These are phyloP conservation scores for Penicillium paradoxum DNA, from an alignment of 495 filamentous ascomycete genomes.

Conservation along the genomic window DNA sequence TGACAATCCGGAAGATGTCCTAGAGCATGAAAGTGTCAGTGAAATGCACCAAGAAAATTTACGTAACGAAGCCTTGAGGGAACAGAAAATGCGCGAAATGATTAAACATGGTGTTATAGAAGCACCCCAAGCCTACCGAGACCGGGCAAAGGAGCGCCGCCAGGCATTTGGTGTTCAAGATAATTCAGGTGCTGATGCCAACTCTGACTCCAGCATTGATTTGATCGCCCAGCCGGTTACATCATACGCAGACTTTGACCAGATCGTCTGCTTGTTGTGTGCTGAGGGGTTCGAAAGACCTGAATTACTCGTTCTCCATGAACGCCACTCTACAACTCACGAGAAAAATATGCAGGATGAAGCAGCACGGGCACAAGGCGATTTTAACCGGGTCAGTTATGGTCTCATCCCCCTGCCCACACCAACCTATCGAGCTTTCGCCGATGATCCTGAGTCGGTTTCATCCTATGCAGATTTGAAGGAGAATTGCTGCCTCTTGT, in stretches of 20 bases:
- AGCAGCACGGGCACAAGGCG: not conserved
- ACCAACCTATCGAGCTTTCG: not conserved
- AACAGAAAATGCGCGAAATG: constrained; percentile 57
- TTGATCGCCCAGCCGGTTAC: not conserved
- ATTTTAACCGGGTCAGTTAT: not conserved
- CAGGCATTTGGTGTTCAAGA: constrained; percentile 61
- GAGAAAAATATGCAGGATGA: not conserved
- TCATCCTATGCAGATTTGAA: not conserved
- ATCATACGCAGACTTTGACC: not conserved
- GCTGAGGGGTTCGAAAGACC: not conserved
- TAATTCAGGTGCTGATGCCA: not conserved
- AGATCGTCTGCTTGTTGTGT: not conserved
- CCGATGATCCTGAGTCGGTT: not conserved
- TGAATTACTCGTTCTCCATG: not conserved
- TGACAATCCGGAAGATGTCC: constrained; percentile 62
- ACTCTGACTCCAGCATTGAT: too few species aligned
- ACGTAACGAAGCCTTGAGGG: constrained; percentile 51
- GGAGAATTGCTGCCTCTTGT: not conserved
- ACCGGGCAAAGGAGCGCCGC: constrained; percentile 80
- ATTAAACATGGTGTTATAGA: constrained; percentile 43
- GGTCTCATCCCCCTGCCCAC: not conserved
- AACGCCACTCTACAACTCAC: not conserved
- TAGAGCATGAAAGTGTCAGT: constrained; percentile 72
- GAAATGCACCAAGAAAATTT: constrained; percentile 69
- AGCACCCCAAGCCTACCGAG: constrained; percentile 33